A percentile compares a stretch with the other conserved stretches of the same genome.
phyloP scores from a whole-genome alignment of 73 alveolate genomes.

The Tetrahymena malaccensis region DNA sequence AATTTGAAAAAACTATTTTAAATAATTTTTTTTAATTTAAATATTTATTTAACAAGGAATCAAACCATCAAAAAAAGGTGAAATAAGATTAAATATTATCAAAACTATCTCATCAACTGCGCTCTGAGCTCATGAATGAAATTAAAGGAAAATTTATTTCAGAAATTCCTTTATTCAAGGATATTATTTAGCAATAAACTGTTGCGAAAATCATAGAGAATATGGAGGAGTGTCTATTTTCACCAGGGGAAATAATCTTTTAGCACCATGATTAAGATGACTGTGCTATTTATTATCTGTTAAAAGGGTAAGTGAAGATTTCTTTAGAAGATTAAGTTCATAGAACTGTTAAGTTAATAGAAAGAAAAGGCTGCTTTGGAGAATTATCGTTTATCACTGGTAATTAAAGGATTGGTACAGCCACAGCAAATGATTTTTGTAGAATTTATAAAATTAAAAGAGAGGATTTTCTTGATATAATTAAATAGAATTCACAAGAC shows the following conservation, averaged over 20 bases:
- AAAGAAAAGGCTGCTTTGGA: background rate
- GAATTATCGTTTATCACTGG: background rate
- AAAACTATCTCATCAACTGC: background rate
- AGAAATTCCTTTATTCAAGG: background rate
- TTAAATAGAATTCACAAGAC: background rate
- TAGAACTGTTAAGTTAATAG: background rate
- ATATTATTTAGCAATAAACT: background rate
- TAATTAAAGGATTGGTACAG: background rate
- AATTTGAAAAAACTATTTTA: too few relatives aligned
- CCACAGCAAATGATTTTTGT: background rate
- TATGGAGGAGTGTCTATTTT: background rate
- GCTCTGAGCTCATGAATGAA: background rate
- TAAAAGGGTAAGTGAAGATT: background rate
- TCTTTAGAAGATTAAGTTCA: background rate
- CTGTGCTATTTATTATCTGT: background rate
- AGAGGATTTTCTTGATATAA: background rate
- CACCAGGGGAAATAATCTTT: background rate
- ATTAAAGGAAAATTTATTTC: background rate
- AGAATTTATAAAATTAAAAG: background rate
- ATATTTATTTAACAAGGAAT: background rate
- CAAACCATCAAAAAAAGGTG: background rate
- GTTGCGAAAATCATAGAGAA: background rate
- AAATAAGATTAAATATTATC: background rate
- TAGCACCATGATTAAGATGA: background rate
- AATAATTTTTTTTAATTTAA: background rate